These are phyloP conservation scores for Maudiozyma saulgeensis DNA, from an alignment of 805 yeast species.

Conservation along the genomic window DNA sequence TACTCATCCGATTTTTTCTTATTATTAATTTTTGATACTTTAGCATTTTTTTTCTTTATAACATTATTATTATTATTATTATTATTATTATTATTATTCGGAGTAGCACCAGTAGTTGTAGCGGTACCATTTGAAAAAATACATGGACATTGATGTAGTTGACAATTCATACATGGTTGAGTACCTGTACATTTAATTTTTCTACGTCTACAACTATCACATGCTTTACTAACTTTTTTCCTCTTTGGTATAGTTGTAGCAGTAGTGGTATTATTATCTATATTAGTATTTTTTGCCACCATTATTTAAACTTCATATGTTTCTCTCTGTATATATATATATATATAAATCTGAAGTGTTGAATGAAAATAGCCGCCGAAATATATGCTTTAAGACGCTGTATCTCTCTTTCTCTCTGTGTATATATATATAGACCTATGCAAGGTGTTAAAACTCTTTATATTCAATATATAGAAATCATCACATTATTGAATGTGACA, in stretches of 20 bases:
- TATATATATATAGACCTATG: no score
- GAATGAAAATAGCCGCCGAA: no score
- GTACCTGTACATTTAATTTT: slow-evolving; percentile 29
- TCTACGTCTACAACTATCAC: slow-evolving; percentile 26
- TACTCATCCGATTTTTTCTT: neutral
- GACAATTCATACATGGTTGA: slow-evolving; percentile 25
- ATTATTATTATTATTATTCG: neutral
- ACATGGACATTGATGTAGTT: slow-evolving; percentile 23
- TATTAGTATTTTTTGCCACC: neutral
- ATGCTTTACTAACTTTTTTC: slow-evolving; percentile 12
- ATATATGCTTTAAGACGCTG: no score
- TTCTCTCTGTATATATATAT: no score
- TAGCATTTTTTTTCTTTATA: neutral
- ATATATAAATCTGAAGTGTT: no score
- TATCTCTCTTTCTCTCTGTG: no score
- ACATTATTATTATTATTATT: neutral
- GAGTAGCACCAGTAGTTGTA: neutral
- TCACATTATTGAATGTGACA: no score
- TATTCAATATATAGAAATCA: no score
- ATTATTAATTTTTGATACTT: neutral
- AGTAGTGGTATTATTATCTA: neutral
- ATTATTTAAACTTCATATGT: neutral
- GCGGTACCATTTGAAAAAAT: slow-evolving; percentile 3
- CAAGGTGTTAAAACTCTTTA: no score
- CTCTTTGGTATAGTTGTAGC: neutral